Conservation (phyloP, 2,329 filamentous ascomycete species). For the Fusarium temperatum region DNA sequence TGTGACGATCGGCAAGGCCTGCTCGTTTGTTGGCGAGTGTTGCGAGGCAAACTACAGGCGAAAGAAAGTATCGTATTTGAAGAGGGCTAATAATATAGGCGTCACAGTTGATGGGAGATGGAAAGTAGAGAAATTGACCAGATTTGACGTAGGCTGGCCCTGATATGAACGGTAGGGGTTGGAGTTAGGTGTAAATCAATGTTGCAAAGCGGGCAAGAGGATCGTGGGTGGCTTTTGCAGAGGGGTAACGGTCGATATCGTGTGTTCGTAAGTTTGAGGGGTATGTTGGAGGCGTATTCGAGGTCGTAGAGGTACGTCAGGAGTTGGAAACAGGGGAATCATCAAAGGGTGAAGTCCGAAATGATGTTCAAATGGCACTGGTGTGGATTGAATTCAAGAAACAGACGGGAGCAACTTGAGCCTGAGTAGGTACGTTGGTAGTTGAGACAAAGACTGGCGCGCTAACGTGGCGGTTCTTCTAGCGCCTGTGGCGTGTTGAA, state of each 20-base stretch:
- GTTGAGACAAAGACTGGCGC: conserved; percentile 7
- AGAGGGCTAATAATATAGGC: background rate
- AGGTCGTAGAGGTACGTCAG: background rate
- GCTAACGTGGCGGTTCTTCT: conserved; percentile 40
- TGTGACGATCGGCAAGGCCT: background rate
- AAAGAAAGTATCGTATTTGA: background rate
- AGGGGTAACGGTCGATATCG: background rate
- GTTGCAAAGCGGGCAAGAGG: conserved; percentile 27
- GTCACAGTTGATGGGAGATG: background rate
- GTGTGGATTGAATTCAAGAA: conserved; percentile 24
- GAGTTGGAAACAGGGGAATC: background rate
- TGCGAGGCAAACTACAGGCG: conserved; percentile 1
- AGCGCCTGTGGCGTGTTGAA: conserved; percentile 35
- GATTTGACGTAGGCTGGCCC: background rate
- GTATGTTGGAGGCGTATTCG: background rate
- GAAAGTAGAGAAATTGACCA: background rate
- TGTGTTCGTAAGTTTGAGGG: background rate
- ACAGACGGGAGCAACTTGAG: conserved; percentile 15
- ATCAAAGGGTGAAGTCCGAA: conserved; percentile 16
- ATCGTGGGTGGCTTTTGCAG: background rate
- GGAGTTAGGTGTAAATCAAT: conserved; percentile 3
- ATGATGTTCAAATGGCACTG: conserved; percentile 21
- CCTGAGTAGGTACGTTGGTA: conserved; percentile 3
- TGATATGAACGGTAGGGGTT: conserved; percentile 16
- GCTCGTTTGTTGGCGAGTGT: background rate